Percentiles rank a stretch among this genome's conserved stretches.
Conservation (phyloP, 345 rosid species). For the Hypericum perforatum region DNA sequence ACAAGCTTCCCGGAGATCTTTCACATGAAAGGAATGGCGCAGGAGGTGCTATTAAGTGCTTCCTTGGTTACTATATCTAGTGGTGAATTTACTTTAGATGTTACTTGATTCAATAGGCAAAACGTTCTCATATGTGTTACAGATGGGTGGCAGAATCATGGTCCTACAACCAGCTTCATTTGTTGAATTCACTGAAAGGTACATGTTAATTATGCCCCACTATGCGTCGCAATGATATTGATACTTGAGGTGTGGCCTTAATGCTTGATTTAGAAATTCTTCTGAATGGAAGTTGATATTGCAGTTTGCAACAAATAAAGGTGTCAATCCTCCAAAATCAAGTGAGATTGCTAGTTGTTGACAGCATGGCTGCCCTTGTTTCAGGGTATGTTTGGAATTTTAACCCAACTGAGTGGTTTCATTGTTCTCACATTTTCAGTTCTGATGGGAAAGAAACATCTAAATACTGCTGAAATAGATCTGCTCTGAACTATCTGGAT, state of each 20-base stretch:
- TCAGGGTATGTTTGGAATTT: constrained; percentile 42
- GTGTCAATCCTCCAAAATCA: constrained; percentile 54
- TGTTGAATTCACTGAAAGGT: constrained; percentile 71
- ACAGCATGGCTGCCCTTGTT: constrained; percentile 84
- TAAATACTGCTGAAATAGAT: no score
- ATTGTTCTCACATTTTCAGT: background rate
- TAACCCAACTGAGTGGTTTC: background rate
- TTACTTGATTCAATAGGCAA: background rate
- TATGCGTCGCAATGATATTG: background rate
- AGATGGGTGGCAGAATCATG: constrained; percentile 89
- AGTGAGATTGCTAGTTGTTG: constrained; percentile 74
- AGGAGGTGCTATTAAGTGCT: constrained; percentile 37
- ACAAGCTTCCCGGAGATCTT: constrained; percentile 70
- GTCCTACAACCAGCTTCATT: constrained; percentile 66
- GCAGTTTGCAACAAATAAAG: constrained; percentile 74
- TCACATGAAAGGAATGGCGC: constrained; percentile 60
- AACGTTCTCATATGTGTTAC: constrained; percentile 10
- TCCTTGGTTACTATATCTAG: background rate
- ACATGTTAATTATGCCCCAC: constrained; percentile 4
- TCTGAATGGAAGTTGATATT: constrained; percentile 2
- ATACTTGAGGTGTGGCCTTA: no score
- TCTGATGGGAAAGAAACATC: no score
- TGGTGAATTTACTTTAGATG: constrained; percentile 4
- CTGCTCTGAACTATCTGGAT: no score
- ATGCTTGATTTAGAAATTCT: no score